phyloP scores from a whole-genome alignment of 78 protist genomes.

The Dictyostelium brefeldianum region DNA sequence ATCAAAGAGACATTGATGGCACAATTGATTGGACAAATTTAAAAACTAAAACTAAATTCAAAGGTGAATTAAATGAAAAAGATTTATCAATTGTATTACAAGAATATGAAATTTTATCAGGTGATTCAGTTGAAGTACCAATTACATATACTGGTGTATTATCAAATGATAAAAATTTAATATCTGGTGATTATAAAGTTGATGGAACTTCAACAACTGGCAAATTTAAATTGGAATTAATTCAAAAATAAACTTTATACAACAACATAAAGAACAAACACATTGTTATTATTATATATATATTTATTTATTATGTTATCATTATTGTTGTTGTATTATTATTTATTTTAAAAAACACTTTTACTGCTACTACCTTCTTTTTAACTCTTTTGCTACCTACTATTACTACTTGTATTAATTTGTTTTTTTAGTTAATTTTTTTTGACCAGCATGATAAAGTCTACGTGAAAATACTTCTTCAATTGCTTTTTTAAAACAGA shows the following conservation, averaged over 20 bases:
- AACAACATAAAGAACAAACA: neutral
- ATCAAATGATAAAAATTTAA: neutral
- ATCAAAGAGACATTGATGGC: slow-evolving; percentile 46
- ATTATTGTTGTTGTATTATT: neutral
- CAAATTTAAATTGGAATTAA: slow-evolving; percentile 25
- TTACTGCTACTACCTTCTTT: too few species aligned
- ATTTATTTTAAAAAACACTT: neutral
- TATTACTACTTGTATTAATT: too few species aligned
- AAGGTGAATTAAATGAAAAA: slow-evolving; percentile 23
- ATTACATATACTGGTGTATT: slow-evolving; percentile 33
- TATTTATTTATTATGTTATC: neutral
- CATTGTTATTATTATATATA: neutral
- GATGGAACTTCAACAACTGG: neutral
- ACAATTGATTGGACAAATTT: slow-evolving; percentile 42
- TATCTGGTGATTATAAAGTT: neutral
- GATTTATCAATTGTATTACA: slow-evolving; percentile 11
- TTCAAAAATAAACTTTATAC: neutral
- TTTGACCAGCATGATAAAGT: slow-evolving; percentile 16
- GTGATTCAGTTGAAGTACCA: slow-evolving; percentile 69
- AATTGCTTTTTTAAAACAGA: slow-evolving; percentile 90
- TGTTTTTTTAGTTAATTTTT: slow-evolving; percentile 23
- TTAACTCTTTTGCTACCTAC: too few species aligned
- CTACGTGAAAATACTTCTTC: slow-evolving; percentile 78
- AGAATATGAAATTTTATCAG: slow-evolving; percentile 53
- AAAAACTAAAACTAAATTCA: slow-evolving; percentile 62